These are phyloP conservation scores for Cladosporium sp. DNA, from an alignment of 2,329 filamentous ascomycete species.

Conservation along the genomic window DNA sequence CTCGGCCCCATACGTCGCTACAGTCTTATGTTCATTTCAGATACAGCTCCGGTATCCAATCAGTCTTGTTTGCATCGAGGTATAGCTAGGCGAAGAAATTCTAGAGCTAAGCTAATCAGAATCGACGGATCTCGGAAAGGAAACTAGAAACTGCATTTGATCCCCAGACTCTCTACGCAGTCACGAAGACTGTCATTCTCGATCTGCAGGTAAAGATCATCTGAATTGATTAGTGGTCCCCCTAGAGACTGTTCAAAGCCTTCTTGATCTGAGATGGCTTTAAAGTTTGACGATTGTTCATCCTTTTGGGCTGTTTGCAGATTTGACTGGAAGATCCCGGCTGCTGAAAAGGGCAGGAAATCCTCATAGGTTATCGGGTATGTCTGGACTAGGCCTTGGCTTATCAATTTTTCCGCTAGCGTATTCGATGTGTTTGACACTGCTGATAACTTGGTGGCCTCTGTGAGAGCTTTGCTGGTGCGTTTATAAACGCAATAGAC, in stretches of 20 bases:
- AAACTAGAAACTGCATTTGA: background rate
- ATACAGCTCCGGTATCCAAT: constrained; percentile 30
- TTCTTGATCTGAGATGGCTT: background rate
- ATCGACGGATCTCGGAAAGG: too few species aligned
- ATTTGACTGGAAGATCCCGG: background rate
- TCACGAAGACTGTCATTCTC: background rate
- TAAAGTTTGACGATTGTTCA: background rate
- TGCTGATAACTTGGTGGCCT: background rate
- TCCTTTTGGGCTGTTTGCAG: background rate
- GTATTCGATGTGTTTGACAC: too few species aligned
- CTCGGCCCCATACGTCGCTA: too few species aligned
- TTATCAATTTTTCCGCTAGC: background rate
- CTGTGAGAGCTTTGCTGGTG: background rate
- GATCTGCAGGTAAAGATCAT: background rate
- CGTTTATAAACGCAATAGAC: background rate
- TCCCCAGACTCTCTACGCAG: background rate
- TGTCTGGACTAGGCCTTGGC: background rate
- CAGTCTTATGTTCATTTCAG: too few species aligned
- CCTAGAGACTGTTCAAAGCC: background rate
- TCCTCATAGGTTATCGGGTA: background rate
- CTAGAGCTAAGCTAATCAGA: too few species aligned
- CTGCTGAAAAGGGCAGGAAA: background rate
- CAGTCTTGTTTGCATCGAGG: too few species aligned
- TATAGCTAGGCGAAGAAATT: too few species aligned
- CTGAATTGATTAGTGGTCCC: background rate